These are phyloP conservation scores for Termitomyces sp. DNA, from an alignment of 768 basidiomycete species.

Conservation along the genomic window DNA sequence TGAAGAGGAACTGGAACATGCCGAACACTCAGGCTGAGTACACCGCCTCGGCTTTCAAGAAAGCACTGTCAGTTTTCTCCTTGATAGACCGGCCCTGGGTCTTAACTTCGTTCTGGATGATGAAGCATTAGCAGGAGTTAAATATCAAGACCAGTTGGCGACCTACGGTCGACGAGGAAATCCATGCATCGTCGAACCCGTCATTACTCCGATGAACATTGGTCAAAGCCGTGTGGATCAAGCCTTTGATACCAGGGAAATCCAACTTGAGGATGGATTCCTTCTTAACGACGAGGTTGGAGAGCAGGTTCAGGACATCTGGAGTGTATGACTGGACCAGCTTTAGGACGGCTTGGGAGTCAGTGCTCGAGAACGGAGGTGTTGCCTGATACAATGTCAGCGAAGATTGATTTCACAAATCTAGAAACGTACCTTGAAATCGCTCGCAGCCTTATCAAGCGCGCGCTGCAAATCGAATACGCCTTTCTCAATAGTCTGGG, in stretches of 20 bases:
- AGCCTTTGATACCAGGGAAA: conserved; percentile 3
- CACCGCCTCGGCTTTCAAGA: background rate
- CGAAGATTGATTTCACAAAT: too few relatives aligned
- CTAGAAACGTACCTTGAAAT: conserved; percentile 17
- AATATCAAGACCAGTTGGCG: too few relatives aligned
- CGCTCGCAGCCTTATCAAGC: conserved; percentile 22
- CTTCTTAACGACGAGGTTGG: conserved; percentile 22
- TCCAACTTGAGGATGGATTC: conserved; percentile 19
- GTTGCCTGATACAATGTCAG: background rate
- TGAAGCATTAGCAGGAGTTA: background rate
- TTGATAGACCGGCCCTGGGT: background rate
- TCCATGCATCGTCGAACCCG: background rate
- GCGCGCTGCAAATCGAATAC: conserved; percentile 16
- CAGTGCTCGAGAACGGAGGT: conserved; percentile 12
- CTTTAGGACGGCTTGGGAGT: conserved; percentile 20
- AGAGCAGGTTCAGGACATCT: conserved; percentile 16
- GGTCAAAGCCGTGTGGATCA: conserved; percentile 1
- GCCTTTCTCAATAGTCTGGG: conserved; percentile 19
- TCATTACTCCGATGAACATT: background rate
- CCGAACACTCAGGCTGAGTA: background rate
- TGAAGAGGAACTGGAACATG: too few relatives aligned
- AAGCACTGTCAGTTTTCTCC: background rate
- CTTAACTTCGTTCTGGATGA: background rate
- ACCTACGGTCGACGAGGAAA: conserved; percentile 5
- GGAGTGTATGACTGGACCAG: conserved; percentile 15